A percentile compares a stretch with the other conserved stretches of the same genome.
Evolutionary conservation across 2,329 filamentous ascomycete genomes (phyloP).

Genomic region (Teratosphaeria destructans): DNA sequence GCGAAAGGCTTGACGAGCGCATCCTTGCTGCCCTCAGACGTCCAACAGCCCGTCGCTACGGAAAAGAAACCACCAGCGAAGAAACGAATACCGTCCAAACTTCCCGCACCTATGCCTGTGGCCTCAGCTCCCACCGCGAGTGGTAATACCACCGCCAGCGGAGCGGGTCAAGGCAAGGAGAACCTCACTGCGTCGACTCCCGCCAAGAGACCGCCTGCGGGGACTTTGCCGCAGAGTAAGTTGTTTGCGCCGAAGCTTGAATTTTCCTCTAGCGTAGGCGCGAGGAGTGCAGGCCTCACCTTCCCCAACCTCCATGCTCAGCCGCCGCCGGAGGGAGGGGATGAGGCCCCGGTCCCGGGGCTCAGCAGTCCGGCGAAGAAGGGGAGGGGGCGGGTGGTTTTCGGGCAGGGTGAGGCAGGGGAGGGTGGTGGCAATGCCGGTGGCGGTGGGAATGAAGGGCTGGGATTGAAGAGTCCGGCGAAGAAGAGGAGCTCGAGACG

Average conservation of each 20-base stretch:
- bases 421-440: background rate
- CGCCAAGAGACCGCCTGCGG: constrained; percentile 17
- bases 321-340: constrained; percentile 1
- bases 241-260: constrained; percentile 19
- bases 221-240: constrained; percentile 2
- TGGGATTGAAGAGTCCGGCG: constrained; percentile 15
- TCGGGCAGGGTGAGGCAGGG: background rate
- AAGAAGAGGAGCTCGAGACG: constrained; percentile 14
- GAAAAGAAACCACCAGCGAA: constrained; percentile 6
- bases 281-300: background rate
- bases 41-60: background rate
- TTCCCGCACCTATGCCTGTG: constrained; percentile 10
- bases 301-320: background rate
- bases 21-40: constrained; percentile 3
- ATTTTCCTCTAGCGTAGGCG: constrained; percentile 5
- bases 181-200: constrained; percentile 16
- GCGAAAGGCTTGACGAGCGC: constrained; percentile 16
- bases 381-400: constrained; percentile 21
- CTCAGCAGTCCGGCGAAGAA: constrained; percentile 19
- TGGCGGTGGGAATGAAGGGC: background rate
- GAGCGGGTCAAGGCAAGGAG: constrained; percentile 14
- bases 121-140: background rate
- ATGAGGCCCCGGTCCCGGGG: background rate
- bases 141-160: background rate
- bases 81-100: background rate